Evolutionary conservation across 2,329 filamentous ascomycete genomes (phyloP).

Genomic region (Thelonectria discophora): DNA sequence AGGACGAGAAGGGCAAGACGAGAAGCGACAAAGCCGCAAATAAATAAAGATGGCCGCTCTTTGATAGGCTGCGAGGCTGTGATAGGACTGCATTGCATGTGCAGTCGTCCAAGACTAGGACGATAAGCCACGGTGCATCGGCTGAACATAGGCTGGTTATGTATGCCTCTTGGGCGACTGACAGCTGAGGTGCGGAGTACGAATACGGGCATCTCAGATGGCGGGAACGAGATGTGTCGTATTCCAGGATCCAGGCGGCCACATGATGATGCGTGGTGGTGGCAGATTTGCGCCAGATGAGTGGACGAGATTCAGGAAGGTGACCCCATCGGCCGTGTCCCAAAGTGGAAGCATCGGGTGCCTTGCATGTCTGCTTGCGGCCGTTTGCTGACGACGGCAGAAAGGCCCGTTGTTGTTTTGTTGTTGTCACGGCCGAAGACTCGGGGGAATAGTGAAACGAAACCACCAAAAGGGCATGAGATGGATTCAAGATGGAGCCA

Average conservation of each 20-base stretch:
- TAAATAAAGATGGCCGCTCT: background rate
- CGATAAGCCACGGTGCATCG: background rate
- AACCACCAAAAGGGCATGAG: background rate
- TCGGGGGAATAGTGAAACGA: background rate
- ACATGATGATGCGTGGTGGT: constrained; percentile 11
- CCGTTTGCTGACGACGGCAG: constrained; percentile 20
- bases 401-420: background rate
- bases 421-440: constrained; percentile 6
- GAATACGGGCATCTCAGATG: background rate
- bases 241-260: background rate
- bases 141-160: background rate
- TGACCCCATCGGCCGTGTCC: constrained; percentile 14
- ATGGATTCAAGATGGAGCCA: background rate
- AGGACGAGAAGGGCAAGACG: constrained; percentile 13
- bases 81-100: background rate
- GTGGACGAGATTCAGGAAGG: constrained; percentile 10
- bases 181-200: background rate
- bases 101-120: background rate
- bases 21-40: background rate
- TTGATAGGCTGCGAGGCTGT: constrained; percentile 8
- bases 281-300: constrained; percentile 9
- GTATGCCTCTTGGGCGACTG: background rate
- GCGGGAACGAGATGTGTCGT: background rate
- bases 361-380: constrained; percentile 26
- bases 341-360: constrained; percentile 25